Evolutionary conservation across 2,329 filamentous ascomycete genomes (phyloP).

Genomic region (Ceratocystis smalleyi): DNA sequence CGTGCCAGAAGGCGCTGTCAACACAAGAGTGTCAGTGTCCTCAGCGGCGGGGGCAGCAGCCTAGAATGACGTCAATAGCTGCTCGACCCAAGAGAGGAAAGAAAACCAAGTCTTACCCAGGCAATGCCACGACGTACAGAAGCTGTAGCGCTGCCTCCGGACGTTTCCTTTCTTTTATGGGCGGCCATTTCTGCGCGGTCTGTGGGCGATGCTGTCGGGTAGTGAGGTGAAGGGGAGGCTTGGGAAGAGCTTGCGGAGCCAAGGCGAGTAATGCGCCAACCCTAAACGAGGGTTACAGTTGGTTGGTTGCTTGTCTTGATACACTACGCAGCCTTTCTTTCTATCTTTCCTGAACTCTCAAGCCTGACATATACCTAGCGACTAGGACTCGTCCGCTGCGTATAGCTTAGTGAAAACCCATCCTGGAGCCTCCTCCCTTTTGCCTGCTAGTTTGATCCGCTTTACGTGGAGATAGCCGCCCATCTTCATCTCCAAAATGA

Average conservation of each 20-base stretch:
- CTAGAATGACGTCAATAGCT: constrained; percentile 1
- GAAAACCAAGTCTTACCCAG: constrained; percentile 6
- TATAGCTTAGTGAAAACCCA: neutral
- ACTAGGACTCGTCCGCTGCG: neutral
- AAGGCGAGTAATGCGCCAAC: neutral
- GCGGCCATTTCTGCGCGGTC: neutral
- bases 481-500: constrained; percentile 19
- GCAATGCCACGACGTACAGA: constrained; percentile 12
- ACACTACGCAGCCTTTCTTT: too few relatives aligned
- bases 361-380: too few relatives aligned
- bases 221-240: neutral
- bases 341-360: too few relatives aligned
- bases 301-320: neutral
- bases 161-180: constrained; percentile 5
- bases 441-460: constrained; percentile 25
- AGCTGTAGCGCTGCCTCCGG: constrained; percentile 3
- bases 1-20: constrained; percentile 40
- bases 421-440: constrained; percentile 20
- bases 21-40: constrained; percentile 35
- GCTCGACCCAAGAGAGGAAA: neutral
- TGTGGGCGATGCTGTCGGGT: neutral
- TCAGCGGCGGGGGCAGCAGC: constrained; percentile 5
- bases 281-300: neutral
- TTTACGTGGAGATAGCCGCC: constrained; percentile 21
- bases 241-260: neutral